Conservation (phyloP, 2,329 filamentous ascomycete genomes). For the Pestalotiopsis sp. region DNA sequence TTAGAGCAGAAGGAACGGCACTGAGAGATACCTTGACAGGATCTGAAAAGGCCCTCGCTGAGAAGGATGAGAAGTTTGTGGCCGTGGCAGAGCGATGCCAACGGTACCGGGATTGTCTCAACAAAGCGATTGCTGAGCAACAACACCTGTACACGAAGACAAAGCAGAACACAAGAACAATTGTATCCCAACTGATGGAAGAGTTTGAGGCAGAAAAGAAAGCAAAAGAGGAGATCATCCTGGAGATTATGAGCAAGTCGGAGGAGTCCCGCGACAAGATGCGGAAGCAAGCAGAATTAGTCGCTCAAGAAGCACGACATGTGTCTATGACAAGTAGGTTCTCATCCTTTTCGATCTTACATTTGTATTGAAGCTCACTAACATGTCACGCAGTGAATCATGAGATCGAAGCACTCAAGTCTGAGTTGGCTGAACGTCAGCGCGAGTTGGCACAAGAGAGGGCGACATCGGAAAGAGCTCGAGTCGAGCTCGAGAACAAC, state of each 20-base stretch:
- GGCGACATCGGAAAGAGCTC: neutral
- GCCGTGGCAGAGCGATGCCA: neutral
- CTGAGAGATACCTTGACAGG: neutral
- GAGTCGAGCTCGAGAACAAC: slow-evolving; percentile 9
- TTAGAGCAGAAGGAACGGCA: neutral
- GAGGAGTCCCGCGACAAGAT: neutral
- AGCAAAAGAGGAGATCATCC: neutral
- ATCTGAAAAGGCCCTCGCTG: neutral
- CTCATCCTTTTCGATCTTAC: neutral
- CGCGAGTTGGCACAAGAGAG: slow-evolving; percentile 10
- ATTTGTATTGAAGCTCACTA: neutral
- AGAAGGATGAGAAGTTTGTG: neutral
- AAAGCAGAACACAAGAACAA: neutral
- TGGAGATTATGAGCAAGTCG: neutral
- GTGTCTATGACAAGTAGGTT: neutral
- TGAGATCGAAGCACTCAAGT: neutral
- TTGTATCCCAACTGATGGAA: neutral
- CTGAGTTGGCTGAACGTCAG: slow-evolving; percentile 11
- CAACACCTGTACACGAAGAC: slow-evolving; percentile 13
- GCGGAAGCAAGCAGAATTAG: neutral
- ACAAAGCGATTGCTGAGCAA: slow-evolving; percentile 10
- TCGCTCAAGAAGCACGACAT: neutral
- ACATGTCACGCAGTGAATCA: neutral
- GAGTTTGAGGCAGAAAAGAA: neutral
- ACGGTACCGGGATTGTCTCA: slow-evolving; percentile 4